Percentiles rank a stretch among this genome's conserved stretches.
Conservation (phyloP, 2,329 filamentous ascomycete species). For the Neobulgaria alba region DNA sequence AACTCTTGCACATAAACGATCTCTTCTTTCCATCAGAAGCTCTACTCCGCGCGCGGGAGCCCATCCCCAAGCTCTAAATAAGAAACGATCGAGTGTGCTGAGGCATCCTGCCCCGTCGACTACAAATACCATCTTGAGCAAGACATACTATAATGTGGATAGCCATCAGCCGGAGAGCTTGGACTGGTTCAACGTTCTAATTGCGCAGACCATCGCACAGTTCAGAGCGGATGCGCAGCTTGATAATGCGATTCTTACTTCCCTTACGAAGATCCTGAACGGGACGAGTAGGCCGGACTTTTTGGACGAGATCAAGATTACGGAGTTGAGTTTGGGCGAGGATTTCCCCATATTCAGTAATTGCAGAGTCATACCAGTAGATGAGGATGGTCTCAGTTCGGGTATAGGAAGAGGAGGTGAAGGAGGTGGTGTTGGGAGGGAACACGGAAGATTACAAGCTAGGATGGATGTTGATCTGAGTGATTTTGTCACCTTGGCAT, state of each 20-base stretch:
- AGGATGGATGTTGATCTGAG: slow-evolving; percentile 95
- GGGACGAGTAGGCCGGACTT: slow-evolving; percentile 82
- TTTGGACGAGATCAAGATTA: slow-evolving; percentile 86
- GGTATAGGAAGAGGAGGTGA: slow-evolving; percentile 27
- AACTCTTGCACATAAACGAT: slow-evolving; percentile 68
- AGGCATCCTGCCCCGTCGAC: slow-evolving; percentile 68
- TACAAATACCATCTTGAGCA: slow-evolving; percentile 87
- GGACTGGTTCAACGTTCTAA: slow-evolving; percentile 98
- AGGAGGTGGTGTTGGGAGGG: slow-evolving; percentile 31
- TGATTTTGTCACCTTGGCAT: slow-evolving; percentile 87
- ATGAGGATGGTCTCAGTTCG: slow-evolving; percentile 62
- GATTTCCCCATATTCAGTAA: slow-evolving; percentile 99
- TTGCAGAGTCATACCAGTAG: slow-evolving; percentile 86
- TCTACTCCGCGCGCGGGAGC: slow-evolving; percentile 28
- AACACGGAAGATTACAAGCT: slow-evolving; percentile 76
- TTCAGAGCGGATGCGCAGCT: slow-evolving; percentile 87
- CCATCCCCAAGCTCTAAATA: slow-evolving; percentile 36
- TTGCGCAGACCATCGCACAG: slow-evolving; percentile 94
- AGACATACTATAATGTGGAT: slow-evolving; percentile 95
- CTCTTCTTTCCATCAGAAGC: slow-evolving; percentile 54
- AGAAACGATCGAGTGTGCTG: slow-evolving; percentile 64
- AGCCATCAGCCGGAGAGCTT: slow-evolving; percentile 93
- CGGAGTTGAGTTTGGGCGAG: slow-evolving; percentile 87
- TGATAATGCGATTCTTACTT: slow-evolving; percentile 81
- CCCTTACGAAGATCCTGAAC: slow-evolving; percentile 78